Evolutionary conservation across 176 grass and related monocot genomes (phyloP).

Genomic region (Bothriochloa decipiens): DNA sequence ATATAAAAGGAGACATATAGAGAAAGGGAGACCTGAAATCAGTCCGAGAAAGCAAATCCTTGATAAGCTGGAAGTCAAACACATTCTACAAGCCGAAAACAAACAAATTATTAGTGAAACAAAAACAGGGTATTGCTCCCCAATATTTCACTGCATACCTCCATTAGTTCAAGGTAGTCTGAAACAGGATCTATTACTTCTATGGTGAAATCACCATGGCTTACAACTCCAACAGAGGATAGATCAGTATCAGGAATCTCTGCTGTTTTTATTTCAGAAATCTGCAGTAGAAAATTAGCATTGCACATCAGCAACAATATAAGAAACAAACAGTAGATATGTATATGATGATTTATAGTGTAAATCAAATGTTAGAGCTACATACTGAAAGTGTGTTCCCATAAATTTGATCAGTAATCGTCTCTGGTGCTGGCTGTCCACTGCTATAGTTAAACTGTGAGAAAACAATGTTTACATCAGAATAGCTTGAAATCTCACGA

Average conservation of each 20-base stretch:
- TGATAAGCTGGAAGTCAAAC: constrained; percentile 96
- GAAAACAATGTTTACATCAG: constrained; percentile 14
- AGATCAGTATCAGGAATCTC: constrained; percentile 84
- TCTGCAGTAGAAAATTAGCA: constrained; percentile 60
- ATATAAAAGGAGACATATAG: constrained; percentile 7
- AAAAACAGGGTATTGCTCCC: neutral
- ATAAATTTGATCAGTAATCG: constrained; percentile 85
- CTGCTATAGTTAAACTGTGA: constrained; percentile 93
- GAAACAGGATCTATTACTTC: constrained; percentile 90
- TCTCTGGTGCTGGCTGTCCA: constrained; percentile 87
- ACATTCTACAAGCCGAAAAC: constrained; percentile 58
- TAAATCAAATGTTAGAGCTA: constrained; percentile 24
- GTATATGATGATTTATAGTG: neutral
- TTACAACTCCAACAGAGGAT: constrained; percentile 60
- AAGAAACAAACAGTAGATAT: constrained; percentile 25
- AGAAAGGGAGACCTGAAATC: constrained; percentile 69
- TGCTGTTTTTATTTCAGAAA: constrained; percentile 83
- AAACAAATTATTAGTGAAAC: constrained; percentile 21
- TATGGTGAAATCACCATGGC: constrained; percentile 68
- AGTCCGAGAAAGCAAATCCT: constrained; percentile 71
- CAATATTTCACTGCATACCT: constrained; percentile 52
- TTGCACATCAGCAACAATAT: constrained; percentile 1
- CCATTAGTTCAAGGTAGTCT: constrained; percentile 92
- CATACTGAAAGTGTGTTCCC: constrained; percentile 86
- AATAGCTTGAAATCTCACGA: neutral